These are phyloP conservation scores for Podila verticillata DNA, from an alignment of 192 early-diverging fungal genomes.

Conservation along the genomic window DNA sequence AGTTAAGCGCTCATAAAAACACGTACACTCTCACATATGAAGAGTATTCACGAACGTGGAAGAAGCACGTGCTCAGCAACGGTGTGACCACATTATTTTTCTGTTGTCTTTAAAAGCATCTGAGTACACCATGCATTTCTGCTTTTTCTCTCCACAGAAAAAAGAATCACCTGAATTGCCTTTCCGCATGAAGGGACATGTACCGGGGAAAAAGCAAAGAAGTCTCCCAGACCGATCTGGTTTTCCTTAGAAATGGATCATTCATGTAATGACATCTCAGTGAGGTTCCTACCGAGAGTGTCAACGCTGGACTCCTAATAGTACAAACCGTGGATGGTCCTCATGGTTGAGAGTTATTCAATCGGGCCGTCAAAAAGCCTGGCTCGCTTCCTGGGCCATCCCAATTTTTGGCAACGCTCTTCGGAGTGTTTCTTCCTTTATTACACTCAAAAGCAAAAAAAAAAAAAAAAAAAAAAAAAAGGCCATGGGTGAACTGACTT, in stretches of 20 bases:
- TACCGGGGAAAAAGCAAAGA: slow-evolving; percentile 33
- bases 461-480: too few relatives aligned
- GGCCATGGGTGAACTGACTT: too few relatives aligned
- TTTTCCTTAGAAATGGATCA: slow-evolving; percentile 35
- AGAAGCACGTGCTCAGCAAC: too few relatives aligned
- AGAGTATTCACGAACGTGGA: too few relatives aligned
- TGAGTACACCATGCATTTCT: too few relatives aligned
- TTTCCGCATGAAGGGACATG: slow-evolving; percentile 53
- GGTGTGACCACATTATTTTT: too few relatives aligned
- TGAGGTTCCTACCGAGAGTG: slow-evolving; percentile 48
- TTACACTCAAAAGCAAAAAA: background rate
- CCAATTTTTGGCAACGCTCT: slow-evolving; percentile 48
- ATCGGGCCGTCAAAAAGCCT: slow-evolving; percentile 10
- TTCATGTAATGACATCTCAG: slow-evolving; percentile 29
- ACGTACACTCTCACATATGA: too few relatives aligned
- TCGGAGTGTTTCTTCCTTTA: slow-evolving; percentile 4
- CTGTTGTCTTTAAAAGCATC: too few relatives aligned
- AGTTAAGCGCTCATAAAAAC: too few relatives aligned
- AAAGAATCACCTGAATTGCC: slow-evolving; percentile 50
- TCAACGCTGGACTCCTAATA: slow-evolving; percentile 47
- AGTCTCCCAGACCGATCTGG: background rate
- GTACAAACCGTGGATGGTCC: slow-evolving; percentile 25
- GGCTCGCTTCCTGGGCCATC: slow-evolving; percentile 34
- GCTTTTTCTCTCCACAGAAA: slow-evolving; percentile 21
- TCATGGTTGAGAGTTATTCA: slow-evolving; percentile 49